A percentile compares a stretch with the other conserved stretches of the same genome.
Conservation (phyloP, 2,329 filamentous ascomycete genomes). For the Pseudogymnoascus sp. region DNA sequence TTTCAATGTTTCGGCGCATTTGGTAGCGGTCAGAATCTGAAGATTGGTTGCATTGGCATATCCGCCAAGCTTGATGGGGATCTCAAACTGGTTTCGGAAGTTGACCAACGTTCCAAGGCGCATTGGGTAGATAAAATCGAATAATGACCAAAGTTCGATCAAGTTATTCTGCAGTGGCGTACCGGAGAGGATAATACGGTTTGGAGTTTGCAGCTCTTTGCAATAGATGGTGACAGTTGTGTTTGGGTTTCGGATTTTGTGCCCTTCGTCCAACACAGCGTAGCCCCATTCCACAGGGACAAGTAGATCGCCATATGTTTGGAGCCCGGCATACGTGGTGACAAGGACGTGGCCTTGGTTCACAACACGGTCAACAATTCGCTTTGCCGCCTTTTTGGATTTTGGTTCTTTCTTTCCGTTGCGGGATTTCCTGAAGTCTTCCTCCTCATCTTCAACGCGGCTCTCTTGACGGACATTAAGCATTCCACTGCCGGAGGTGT, state of each 20-base stretch:
- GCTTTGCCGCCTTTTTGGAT: conserved; percentile 61
- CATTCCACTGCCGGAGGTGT: conserved; percentile 96
- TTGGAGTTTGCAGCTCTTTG: conserved; percentile 84
- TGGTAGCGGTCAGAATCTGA: conserved; percentile 88
- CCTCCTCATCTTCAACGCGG: conserved; percentile 45
- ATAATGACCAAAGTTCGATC: conserved; percentile 90
- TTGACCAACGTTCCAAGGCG: conserved; percentile 83
- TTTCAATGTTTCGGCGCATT: conserved; percentile 88
- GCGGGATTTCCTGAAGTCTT: conserved; percentile 38
- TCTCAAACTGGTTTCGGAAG: conserved; percentile 86
- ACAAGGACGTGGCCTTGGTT: conserved; percentile 85
- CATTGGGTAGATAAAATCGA: conserved; percentile 98
- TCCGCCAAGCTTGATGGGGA: conserved; percentile 85
- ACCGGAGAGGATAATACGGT: conserved; percentile 87
- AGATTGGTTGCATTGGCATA: conserved; percentile 93
- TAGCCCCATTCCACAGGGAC: conserved; percentile 85
- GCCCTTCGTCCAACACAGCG: conserved; percentile 90
- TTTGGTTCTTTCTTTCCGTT: conserved; percentile 38
- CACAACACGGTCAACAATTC: conserved; percentile 74
- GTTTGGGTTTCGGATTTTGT: conserved; percentile 96
- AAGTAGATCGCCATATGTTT: conserved; percentile 78
- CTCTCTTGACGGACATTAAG: conserved; percentile 66
- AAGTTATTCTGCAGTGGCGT: conserved; percentile 98
- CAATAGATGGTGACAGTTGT: conserved; percentile 90
- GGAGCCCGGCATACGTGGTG: conserved; percentile 92